Evolutionary conservation across 2,329 filamentous ascomycete species (phyloP).

Genomic region (Samsoniella hepiali): DNA sequence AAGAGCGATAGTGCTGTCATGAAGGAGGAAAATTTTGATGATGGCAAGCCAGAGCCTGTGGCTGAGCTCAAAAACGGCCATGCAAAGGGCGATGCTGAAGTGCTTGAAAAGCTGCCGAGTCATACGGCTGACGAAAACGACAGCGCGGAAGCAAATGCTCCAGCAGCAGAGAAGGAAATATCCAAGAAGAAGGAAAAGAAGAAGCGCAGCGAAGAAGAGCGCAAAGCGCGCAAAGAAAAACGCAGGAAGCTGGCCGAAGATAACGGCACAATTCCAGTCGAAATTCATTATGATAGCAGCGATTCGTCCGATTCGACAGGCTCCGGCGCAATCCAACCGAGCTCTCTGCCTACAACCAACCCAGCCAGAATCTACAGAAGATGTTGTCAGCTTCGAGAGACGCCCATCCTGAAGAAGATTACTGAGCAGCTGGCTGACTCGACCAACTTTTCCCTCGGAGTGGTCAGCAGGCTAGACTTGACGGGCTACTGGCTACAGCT

Average conservation of each 20-base stretch:
- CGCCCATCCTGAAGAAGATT: slow-evolving; percentile 85
- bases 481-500: slow-evolving; percentile 81
- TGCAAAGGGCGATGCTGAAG: neutral
- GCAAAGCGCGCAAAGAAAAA: slow-evolving; percentile 88
- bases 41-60: slow-evolving; percentile 18
- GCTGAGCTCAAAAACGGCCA: neutral
- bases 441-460: slow-evolving; percentile 66
- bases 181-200: slow-evolving; percentile 91
- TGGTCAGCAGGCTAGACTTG: slow-evolving; percentile 78
- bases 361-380: slow-evolving; percentile 88
- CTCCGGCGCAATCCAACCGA: slow-evolving; percentile 27
- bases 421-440: slow-evolving; percentile 79
- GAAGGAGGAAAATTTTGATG: slow-evolving; percentile 33
- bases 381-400: slow-evolving; percentile 91
- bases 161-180: slow-evolving; percentile 29
- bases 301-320: slow-evolving; percentile 44
- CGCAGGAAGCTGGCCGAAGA: slow-evolving; percentile 81
- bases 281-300: slow-evolving; percentile 70
- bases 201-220: slow-evolving; percentile 87
- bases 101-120: neutral
- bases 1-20: slow-evolving; percentile 66
- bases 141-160: slow-evolving; percentile 31
- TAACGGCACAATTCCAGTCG: slow-evolving; percentile 81
- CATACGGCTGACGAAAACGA: neutral
- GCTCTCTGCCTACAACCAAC: slow-evolving; percentile 71